Base-by-base conservation (phyloP, 805 yeast genomes). In the Spathaspora arborariae region DNA sequence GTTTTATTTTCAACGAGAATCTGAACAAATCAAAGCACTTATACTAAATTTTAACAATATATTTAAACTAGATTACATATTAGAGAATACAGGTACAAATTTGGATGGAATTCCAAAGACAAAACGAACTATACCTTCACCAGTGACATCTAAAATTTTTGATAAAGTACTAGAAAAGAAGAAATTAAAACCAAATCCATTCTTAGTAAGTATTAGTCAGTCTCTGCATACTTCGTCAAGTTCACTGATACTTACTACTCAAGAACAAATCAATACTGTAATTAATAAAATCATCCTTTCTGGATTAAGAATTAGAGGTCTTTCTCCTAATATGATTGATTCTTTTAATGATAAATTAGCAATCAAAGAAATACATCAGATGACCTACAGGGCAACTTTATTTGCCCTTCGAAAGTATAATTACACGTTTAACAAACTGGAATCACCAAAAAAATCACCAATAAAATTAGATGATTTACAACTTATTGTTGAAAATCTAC, bases 301-400 rank as follows among this genome's bases (percentile, higher is more conserved):
- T 15, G 77, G 76, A 7, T 56, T 72, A 18, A 58, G 77, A 45
- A 61, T 72, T 11, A 59, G 77, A 36, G 76, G 76, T 5, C 54
- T 71, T 27, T 57, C 67, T 13, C 54, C 60, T 3, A 50, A 55
- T 44, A 47, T 51, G 21, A 49, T 43, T 41, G 47, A 54, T 16
- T 50, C 62, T 10, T 42, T 51, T 7, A 68, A 68, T 47, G 73
- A 70, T 35, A 65, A 60, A 43, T 46, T 70, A 15, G 62, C 67
- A 27, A 60, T 69, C 16, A 66, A 68, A 42, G 76, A 72, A 47
- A 62, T 70, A 7, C 70, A 68, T 53, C 70, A 65, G 39, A 70
- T 70, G 74, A 69, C 76, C 0, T 60, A 55, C 45, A 64, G 67
- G 45, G 59, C 73, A 1, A 58, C 76, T 2, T 46, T 62, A 20